Percentiles rank a stretch among this genome's conserved stretches.
Evolutionary conservation across 139 green algal species (phyloP).

Genomic region (Chlamydomonas schloesseri): DNA sequence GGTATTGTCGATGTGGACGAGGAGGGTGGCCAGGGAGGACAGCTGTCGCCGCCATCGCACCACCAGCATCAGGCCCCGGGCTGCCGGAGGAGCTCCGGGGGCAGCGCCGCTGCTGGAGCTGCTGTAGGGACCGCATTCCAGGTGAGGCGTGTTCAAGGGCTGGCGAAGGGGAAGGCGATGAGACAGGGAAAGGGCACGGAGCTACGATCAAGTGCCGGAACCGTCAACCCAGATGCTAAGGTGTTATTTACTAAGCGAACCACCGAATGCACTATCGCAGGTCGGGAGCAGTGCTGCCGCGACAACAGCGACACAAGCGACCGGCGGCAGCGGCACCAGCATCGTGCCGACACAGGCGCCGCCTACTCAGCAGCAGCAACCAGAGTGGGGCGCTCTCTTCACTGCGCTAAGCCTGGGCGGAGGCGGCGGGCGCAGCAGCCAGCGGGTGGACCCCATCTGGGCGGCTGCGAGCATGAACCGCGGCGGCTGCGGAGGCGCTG

Average conservation of each 20-base stretch:
- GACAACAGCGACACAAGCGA: too few species aligned
- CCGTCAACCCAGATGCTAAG: too few species aligned
- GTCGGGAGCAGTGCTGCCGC: too few species aligned
- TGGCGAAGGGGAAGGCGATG: too few species aligned
- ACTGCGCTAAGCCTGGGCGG: slow-evolving; percentile 10
- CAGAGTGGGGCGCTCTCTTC: slow-evolving; percentile 24
- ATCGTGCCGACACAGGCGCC: background rate
- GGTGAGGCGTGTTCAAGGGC: too few species aligned
- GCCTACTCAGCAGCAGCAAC: background rate
- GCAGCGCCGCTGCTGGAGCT: too few species aligned
- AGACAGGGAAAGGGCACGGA: background rate
- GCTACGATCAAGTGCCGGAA: too few species aligned
- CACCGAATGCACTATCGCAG: too few species aligned
- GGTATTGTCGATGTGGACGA: slow-evolving; percentile 10
- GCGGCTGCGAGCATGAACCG: slow-evolving; percentile 17
- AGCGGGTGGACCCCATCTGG: slow-evolving; percentile 34
- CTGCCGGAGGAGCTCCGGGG: background rate
- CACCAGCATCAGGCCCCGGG: background rate
- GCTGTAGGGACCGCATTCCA: too few species aligned
- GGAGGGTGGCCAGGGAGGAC: background rate
- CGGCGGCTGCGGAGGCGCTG: background rate
- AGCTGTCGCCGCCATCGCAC: background rate
- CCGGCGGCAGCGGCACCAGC: background rate
- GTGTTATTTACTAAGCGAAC: too few species aligned
- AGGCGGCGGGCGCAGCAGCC: slow-evolving; percentile 1